These are phyloP conservation scores for Saitozyma podzolica DNA, from an alignment of 768 basidiomycete species.

Conservation along the genomic window DNA sequence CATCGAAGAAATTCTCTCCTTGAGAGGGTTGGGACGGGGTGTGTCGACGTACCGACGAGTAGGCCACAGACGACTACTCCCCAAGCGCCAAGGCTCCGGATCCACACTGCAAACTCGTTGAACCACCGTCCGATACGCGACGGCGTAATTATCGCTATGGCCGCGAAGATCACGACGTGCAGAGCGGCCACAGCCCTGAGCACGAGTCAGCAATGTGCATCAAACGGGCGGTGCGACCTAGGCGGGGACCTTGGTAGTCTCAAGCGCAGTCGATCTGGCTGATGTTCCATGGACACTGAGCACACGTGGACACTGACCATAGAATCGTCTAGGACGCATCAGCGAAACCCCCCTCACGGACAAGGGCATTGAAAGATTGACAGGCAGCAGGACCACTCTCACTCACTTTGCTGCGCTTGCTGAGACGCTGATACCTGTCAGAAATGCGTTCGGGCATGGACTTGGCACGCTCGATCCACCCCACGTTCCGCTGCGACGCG, in stretches of 20 bases:
- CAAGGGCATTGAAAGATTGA: background rate
- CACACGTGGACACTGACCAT: background rate
- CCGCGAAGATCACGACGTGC: constrained; percentile 34
- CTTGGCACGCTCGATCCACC: background rate
- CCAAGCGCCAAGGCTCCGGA: constrained; percentile 35
- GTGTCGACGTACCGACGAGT: constrained; percentile 40
- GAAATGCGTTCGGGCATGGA: background rate
- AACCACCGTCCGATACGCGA: constrained; percentile 42
- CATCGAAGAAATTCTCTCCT: background rate
- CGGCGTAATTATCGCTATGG: constrained; percentile 48
- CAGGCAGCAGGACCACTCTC: background rate
- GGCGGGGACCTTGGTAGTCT: too few species aligned
- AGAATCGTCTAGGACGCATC: background rate
- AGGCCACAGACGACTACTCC: constrained; percentile 39
- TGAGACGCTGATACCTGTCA: constrained; percentile 6
- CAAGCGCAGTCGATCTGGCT: background rate
- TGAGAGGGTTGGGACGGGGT: background rate
- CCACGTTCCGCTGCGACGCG: constrained; percentile 1
- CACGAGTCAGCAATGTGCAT: background rate
- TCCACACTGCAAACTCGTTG: constrained; percentile 32
- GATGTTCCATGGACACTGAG: background rate
- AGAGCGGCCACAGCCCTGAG: constrained; percentile 33
- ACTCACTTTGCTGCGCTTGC: constrained; percentile 14
- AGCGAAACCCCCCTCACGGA: background rate
- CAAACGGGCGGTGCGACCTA: too few species aligned